Base-by-base conservation (phyloP, 805 yeast genomes). In the Helenozyma rhizophorensis region DNA sequence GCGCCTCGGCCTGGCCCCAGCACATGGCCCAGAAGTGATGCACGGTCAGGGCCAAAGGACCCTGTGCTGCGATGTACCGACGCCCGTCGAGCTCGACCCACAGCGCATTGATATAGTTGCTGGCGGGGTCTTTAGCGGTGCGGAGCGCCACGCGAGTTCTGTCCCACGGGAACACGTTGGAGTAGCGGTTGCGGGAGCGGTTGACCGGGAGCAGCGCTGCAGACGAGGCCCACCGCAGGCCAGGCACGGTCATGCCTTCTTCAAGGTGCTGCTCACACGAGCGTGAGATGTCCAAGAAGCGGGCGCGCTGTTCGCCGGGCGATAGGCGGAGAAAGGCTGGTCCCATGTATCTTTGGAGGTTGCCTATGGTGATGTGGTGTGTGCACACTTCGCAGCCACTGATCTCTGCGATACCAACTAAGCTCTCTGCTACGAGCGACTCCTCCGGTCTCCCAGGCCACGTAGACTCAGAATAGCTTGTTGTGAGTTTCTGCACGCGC, bases 31-130 rank as follows among this genome's bases (percentile, higher is more conserved):
- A 88, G 50, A 90, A 89, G 54, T 90, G 96, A 14, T 77, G 78
- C 16, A 80, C 70, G 0, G 97, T 90, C 23, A 71, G 70, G 2
- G 53, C 55, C 38, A 84, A 57, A 2, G 98, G 98, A 2, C 96
- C 98, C 56, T 90, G 96, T 1, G 94, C 74, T 0, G 95, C 96
- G 47, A 89, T 84, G 51, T 79, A 83, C n/a, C 40, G 28, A 26
- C 14, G 25, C 23, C 21, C 29, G 17, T 28, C 40, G 14, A 63
- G 36, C 2, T 34, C 26, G 15, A 65, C 50, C 32, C 53, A 49
- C 16, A 68, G 62, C 9, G 72, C 72, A 42, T 66, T 66, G 23
- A 63, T 61, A 40, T 65, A 66, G 41, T 65, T 68, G 12, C 40
- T 36, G 6, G 30, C 37, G 9, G 28, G 37, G 11, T 14, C 21